Conservation (phyloP, 2,329 filamentous ascomycete genomes). For the Plenodomus lindquistii region DNA sequence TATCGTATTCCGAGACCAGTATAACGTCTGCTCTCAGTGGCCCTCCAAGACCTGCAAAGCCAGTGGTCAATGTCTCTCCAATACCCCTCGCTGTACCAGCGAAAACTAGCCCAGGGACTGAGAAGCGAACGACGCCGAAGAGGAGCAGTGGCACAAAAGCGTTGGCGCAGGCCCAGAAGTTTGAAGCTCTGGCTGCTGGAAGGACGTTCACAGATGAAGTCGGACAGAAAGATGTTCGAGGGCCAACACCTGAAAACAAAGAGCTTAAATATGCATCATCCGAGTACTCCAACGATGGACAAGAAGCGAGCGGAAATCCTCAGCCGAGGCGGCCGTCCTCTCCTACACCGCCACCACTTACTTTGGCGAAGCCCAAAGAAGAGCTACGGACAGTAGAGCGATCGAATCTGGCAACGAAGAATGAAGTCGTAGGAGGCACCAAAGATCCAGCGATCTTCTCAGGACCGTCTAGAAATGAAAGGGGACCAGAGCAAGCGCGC, state of each 20-base stretch:
- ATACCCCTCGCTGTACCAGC: not conserved
- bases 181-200: slow-evolving; percentile 30
- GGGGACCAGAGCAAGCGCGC: not conserved
- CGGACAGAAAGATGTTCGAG: not conserved
- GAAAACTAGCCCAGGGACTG: slow-evolving; percentile 1
- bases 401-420: not conserved
- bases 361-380: not conserved
- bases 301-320: not conserved
- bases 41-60: not conserved
- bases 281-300: slow-evolving; percentile 16
- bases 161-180: slow-evolving; percentile 35
- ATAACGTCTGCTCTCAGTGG: not conserved
- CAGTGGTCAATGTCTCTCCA: not conserved
- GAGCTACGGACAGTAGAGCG: not conserved
- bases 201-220: slow-evolving; percentile 13
- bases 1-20: not conserved
- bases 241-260: slow-evolving; percentile 9
- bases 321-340: not conserved
- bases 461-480: not conserved
- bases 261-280: slow-evolving; percentile 16
- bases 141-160: slow-evolving; percentile 31
- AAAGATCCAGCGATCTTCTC: not conserved
- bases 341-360: not conserved
- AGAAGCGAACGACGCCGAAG: slow-evolving; percentile 27
- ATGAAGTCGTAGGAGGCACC: not conserved